Base-by-base conservation (phyloP, 805 yeast genomes). In the Yamadazyma endophytica region DNA sequence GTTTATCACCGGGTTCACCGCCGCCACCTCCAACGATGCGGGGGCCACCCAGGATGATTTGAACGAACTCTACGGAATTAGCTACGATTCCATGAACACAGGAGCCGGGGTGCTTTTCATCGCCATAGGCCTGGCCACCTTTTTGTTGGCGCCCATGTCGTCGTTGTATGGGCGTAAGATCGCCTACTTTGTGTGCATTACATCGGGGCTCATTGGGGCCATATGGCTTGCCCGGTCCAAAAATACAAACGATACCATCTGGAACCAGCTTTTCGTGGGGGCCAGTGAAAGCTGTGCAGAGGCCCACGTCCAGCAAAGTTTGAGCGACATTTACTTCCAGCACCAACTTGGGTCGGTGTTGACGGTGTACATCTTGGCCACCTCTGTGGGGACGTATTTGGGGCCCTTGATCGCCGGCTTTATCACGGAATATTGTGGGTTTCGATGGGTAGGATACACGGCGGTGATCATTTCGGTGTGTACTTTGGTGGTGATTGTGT, bases 321-420 rank as follows among this genome's bases (percentile, higher is more conserved):
- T 61, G 33, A 51, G 59, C 12, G 65, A 61, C 30, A 50, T 61
- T 41, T 61, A 50, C 42, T 61, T 59, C 42, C 59, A 50, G 46
- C 65, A 61, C 39, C 75, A 70, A 44, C 56, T 71, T 28, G 77
- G 77, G 21, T 50, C 73, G 13, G 70, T 66, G 6, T 60, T 70
- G 42, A 70, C 75, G 1, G 61, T 74, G 15, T 77, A 77, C 47
- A 74, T 76, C 37, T 52, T 67, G 36, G 73, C 80, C 9, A 59
- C 79, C 12, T 62, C 75, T 21, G 64, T 66, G 9, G 74, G 79
- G 7, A 70, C 76, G 25, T 77, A 59, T 43, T 52, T 75, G 35
- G 82, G 81, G 4, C 82, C 82, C 4, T 58, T 77, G 43, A 62
- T 76, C 28, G 78, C 80, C 9, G 81, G 81, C 9, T 71, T 73